Evolutionary conservation across 2,329 filamentous ascomycete species (phyloP).

Genomic region (Pseudogymnoascus destructans): DNA sequence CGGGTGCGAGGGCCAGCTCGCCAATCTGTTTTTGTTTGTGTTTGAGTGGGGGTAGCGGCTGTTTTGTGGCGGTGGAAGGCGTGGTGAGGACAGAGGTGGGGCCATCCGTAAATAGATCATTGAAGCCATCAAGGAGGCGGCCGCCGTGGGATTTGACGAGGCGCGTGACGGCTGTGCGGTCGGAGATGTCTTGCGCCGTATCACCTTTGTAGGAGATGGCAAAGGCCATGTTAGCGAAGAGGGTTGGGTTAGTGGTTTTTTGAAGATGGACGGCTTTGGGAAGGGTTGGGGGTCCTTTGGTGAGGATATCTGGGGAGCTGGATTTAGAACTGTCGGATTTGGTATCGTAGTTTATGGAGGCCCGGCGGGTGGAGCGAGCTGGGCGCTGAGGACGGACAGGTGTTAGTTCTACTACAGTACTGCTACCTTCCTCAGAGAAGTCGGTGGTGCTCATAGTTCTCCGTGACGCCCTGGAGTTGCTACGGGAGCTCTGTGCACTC

Average conservation of each 20-base stretch:
- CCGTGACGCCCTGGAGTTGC: neutral
- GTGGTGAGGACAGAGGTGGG: conserved; percentile 20
- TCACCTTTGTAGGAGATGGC: conserved; percentile 59
- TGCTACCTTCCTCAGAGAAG: neutral
- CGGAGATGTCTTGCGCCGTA: conserved; percentile 34
- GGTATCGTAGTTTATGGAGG: neutral
- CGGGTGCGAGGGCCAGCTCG: conserved; percentile 33
- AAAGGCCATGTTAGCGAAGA: conserved; percentile 73
- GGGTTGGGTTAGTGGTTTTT: neutral
- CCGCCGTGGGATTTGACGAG: conserved; percentile 62
- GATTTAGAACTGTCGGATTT: neutral
- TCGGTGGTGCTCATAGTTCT: neutral
- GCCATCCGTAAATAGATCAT: conserved; percentile 55
- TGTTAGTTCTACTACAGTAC: neutral
- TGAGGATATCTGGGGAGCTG: neutral
- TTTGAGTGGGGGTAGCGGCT: conserved; percentile 11
- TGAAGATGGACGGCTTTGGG: neutral
- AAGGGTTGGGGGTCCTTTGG: neutral
- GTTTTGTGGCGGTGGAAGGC: conserved; percentile 6
- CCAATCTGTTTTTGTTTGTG: conserved; percentile 4
- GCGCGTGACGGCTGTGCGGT: conserved; percentile 35
- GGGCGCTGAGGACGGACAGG: neutral
- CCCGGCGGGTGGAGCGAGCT: neutral
- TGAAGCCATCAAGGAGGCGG: conserved; percentile 62
- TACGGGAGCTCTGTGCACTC: neutral